Evolutionary conservation across 2,329 filamentous ascomycete genomes (phyloP).

Genomic region (Colletotrichum noveboracense): DNA sequence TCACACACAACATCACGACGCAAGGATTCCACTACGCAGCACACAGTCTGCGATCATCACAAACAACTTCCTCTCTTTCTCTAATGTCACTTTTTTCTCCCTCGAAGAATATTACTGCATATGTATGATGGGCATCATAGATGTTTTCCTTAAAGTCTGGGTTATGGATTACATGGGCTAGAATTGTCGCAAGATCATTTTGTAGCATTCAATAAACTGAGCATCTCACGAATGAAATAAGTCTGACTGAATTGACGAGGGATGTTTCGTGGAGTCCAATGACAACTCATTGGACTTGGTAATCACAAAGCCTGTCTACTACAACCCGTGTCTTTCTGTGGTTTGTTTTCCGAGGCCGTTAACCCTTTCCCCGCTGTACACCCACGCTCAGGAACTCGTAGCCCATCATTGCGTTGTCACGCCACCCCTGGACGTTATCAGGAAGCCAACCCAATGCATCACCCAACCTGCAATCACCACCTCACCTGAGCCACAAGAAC

Average conservation of each 20-base stretch:
- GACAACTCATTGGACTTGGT: not conserved
- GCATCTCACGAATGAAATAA: not conserved
- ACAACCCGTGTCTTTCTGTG: not conserved
- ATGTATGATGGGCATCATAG: not conserved
- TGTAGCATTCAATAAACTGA: not conserved
- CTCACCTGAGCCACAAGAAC: not conserved
- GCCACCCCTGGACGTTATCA: not conserved
- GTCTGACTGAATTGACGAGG: not conserved
- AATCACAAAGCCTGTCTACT: not conserved
- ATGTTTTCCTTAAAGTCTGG: not conserved
- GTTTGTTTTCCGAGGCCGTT: not conserved
- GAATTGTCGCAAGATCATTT: not conserved
- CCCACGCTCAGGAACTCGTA: not conserved
- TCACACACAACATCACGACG: not conserved
- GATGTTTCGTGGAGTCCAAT: not conserved
- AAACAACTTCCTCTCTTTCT: not conserved
- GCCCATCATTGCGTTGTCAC: not conserved
- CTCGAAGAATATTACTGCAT: not conserved
- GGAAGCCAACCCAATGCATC: not conserved
- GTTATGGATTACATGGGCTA: not conserved
- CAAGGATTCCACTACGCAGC: not conserved
- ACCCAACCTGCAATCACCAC: not conserved
- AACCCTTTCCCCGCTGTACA: not conserved
- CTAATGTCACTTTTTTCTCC: not conserved
- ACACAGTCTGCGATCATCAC: not conserved